These are phyloP conservation scores for Seiridium unicorne DNA, from an alignment of 2,329 filamentous ascomycete species.

Conservation along the genomic window DNA sequence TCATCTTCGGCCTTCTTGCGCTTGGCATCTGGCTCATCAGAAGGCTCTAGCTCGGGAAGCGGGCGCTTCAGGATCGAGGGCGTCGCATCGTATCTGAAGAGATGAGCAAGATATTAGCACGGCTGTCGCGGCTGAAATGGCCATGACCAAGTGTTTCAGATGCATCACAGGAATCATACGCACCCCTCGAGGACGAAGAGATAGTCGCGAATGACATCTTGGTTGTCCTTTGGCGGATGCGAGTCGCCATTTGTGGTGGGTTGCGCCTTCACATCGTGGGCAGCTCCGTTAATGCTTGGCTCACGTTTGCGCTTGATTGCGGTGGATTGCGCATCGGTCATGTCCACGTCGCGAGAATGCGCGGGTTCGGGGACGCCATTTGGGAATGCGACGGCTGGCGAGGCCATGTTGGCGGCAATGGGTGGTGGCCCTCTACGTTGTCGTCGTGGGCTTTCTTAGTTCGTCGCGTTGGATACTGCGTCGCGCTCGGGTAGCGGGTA, in stretches of 20 bases:
- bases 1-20: slow-evolving; percentile 55
- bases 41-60: slow-evolving; percentile 39
- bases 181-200: slow-evolving; percentile 28
- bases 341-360: slow-evolving; percentile 13
- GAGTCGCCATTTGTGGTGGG: slow-evolving; percentile 18
- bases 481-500: slow-evolving; percentile 1
- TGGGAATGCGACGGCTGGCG: slow-evolving; percentile 24
- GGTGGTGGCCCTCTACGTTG: neutral
- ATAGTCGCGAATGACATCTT: slow-evolving; percentile 22
- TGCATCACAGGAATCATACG: slow-evolving; percentile 6
- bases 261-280: slow-evolving; percentile 12
- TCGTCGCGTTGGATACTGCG: slow-evolving; percentile 5
- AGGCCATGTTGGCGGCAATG: slow-evolving; percentile 22
- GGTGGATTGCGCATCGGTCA: slow-evolving; percentile 5
- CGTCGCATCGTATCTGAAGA: slow-evolving; percentile 49
- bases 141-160: neutral
- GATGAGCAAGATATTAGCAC: slow-evolving; percentile 3
- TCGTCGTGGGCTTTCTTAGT: slow-evolving; percentile 1
- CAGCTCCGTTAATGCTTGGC: slow-evolving; percentile 17
- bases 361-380: slow-evolving; percentile 23
- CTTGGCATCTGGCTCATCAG: slow-evolving; percentile 56
- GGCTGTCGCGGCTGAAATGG: neutral
- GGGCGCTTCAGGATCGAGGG: slow-evolving; percentile 56
- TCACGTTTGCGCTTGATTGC: slow-evolving; percentile 32
- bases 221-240: slow-evolving; percentile 7